These are phyloP conservation scores for Claviceps sorghi DNA, from an alignment of 2,329 filamentous ascomycete species.

Conservation along the genomic window DNA sequence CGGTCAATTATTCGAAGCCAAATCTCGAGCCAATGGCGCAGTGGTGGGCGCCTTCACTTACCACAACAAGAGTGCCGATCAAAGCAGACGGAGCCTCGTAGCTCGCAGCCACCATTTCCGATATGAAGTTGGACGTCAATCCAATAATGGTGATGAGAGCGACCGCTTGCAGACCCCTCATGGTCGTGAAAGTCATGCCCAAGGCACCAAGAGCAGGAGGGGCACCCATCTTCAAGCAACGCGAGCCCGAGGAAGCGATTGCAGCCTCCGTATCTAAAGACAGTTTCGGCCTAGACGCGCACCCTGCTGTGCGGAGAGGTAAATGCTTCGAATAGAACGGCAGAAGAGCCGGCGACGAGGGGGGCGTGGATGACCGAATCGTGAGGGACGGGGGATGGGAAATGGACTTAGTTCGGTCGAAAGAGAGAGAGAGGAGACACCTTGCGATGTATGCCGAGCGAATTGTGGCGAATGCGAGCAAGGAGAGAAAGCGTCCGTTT, in stretches of 20 bases:
- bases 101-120: conserved; percentile 53
- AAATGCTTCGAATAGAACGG: conserved; percentile 27
- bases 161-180: conserved; percentile 55
- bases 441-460: neutral
- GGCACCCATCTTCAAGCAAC: conserved; percentile 26
- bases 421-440: neutral
- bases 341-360: conserved; percentile 17
- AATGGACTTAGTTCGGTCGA: neutral
- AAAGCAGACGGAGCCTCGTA: conserved; percentile 56
- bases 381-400: conserved; percentile 10
- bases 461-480: neutral
- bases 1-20: neutral
- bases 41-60: conserved; percentile 32
- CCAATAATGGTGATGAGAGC: conserved; percentile 66
- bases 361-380: conserved; percentile 20
- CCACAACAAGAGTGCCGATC: conserved; percentile 64
- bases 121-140: conserved; percentile 68
- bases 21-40: neutral
- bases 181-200: conserved; percentile 62
- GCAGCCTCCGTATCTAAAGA: conserved; percentile 22
- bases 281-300: conserved; percentile 25
- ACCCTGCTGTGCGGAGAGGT: conserved; percentile 25
- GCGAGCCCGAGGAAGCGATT: conserved; percentile 10
- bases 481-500: too few species aligned
- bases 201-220: conserved; percentile 51